A percentile compares a stretch with the other conserved stretches of the same genome.
phyloP scores from a whole-genome alignment of 495 filamentous ascomycete species.

The Tetracladium setigerum region DNA sequence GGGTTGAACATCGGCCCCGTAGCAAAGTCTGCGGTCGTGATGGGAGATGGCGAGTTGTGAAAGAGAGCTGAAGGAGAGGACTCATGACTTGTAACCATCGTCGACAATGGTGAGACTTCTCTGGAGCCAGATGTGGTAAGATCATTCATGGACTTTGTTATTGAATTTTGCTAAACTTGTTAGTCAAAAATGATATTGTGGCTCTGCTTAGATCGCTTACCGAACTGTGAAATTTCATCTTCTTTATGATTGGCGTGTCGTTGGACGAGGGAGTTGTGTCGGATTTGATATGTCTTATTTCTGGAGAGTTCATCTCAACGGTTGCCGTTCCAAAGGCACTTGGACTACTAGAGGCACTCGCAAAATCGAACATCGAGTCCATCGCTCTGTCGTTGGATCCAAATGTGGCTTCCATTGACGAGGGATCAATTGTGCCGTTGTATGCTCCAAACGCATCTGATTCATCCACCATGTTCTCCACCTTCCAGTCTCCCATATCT shows the following conservation, averaged over 20 bases:
- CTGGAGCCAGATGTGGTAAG: conserved; percentile 30
- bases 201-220: conserved; percentile 5
- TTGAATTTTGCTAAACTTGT: conserved; percentile 27
- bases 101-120: conserved; percentile 42
- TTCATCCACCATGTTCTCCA: conserved; percentile 27
- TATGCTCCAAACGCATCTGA: conserved; percentile 13
- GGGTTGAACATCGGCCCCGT: conserved; percentile 20
- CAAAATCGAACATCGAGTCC: conserved; percentile 62
- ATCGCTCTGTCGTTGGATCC: conserved; percentile 53
- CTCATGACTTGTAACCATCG: conserved; percentile 35
- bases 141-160: conserved; percentile 30
- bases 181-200: neutral
- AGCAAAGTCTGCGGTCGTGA: conserved; percentile 35
- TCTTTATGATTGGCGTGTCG: conserved; percentile 10
- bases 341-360: conserved; percentile 61
- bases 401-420: conserved; percentile 34
- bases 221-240: conserved; percentile 21
- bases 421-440: conserved; percentile 21
- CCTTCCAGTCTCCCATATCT: conserved; percentile 23
- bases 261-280: conserved; percentile 10
- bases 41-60: conserved; percentile 48
- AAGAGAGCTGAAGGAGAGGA: conserved; percentile 36
- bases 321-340: conserved; percentile 35
- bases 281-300: conserved; percentile 21
- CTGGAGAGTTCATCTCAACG: conserved; percentile 24